phyloP scores from a whole-genome alignment of 2,329 filamentous ascomycete genomes.

The Ascochyta rabiei region DNA sequence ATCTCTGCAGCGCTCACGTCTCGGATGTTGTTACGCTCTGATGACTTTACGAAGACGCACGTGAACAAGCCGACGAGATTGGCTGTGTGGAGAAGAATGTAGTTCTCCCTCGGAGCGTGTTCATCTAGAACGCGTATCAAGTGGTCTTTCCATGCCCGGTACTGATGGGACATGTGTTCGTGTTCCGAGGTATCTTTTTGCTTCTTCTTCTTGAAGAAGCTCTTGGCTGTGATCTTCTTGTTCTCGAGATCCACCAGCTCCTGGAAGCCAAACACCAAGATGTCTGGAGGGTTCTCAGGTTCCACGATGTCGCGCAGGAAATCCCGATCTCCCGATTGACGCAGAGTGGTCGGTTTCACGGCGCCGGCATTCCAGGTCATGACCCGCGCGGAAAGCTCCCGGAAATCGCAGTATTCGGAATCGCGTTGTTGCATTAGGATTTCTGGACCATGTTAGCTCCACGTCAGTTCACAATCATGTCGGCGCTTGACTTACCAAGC shows the following conservation, averaged over 20 bases:
- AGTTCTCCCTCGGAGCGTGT: constrained; percentile 77
- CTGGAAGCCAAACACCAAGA: constrained; percentile 95
- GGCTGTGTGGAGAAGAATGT: constrained; percentile 85
- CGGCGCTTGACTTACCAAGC: constrained; percentile 62
- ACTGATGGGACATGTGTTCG: constrained; percentile 95
- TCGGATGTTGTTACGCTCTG: constrained; percentile 75
- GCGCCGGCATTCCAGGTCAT: constrained; percentile 98
- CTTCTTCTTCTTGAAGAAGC: constrained; percentile 77
- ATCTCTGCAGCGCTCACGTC: constrained; percentile 82
- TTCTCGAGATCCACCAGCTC: constrained; percentile 98
- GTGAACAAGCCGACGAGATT: constrained; percentile 94
- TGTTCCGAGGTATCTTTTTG: constrained; percentile 84
- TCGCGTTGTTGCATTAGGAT: constrained; percentile 84
- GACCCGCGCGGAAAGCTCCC: constrained; percentile 78
- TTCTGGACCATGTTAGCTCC: constrained; percentile 56
- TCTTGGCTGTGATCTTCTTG: constrained; percentile 96
- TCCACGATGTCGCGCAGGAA: constrained; percentile 84
- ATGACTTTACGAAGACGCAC: constrained; percentile 89
- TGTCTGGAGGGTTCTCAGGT: constrained; percentile 80
- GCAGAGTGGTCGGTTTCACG: constrained; percentile 83
- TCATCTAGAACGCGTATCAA: constrained; percentile 82
- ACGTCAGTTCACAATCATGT: not conserved
- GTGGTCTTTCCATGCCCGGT: constrained; percentile 94
- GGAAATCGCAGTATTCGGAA: constrained; percentile 81
- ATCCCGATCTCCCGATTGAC: constrained; percentile 71